Conservation (phyloP, 2,329 filamentous ascomycete genomes). For the Fusarium circinatum region DNA sequence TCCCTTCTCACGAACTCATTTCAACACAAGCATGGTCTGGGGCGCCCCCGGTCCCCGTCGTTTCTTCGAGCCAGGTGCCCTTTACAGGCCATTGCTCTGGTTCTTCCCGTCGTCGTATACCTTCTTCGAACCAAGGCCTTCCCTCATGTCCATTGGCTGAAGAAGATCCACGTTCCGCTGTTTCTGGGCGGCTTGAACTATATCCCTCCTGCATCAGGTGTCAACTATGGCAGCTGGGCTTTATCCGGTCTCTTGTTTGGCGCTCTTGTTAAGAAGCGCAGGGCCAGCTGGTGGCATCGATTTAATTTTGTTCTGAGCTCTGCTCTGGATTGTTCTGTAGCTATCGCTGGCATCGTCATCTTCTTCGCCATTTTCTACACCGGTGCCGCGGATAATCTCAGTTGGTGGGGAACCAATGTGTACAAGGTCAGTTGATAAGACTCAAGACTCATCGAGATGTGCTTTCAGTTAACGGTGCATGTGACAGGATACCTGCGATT, state of each 20-base stretch:
- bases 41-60: constrained; percentile 65
- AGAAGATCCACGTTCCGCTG: constrained; percentile 45
- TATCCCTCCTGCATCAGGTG: constrained; percentile 48
- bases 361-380: constrained; percentile 50
- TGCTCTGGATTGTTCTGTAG: constrained; percentile 47
- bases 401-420: constrained; percentile 47
- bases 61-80: constrained; percentile 62
- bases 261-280: constrained; percentile 38
- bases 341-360: constrained; percentile 48
- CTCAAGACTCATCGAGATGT: background rate
- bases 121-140: constrained; percentile 41
- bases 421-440: constrained; percentile 20
- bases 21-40: constrained; percentile 66
- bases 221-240: constrained; percentile 48
- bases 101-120: constrained; percentile 64
- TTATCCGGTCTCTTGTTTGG: constrained; percentile 47
- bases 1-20: constrained; percentile 52
- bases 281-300: constrained; percentile 44
- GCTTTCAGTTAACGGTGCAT: background rate
- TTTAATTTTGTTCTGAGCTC: constrained; percentile 49
- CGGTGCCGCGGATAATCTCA: constrained; percentile 39
- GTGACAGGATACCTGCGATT: constrained; percentile 37
- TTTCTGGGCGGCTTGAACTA: constrained; percentile 48
- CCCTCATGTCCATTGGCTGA: constrained; percentile 40
- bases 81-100: constrained; percentile 61